phyloP scores from a whole-genome alignment of 2,329 filamentous ascomycete species.

The Aspergillus sp. region DNA sequence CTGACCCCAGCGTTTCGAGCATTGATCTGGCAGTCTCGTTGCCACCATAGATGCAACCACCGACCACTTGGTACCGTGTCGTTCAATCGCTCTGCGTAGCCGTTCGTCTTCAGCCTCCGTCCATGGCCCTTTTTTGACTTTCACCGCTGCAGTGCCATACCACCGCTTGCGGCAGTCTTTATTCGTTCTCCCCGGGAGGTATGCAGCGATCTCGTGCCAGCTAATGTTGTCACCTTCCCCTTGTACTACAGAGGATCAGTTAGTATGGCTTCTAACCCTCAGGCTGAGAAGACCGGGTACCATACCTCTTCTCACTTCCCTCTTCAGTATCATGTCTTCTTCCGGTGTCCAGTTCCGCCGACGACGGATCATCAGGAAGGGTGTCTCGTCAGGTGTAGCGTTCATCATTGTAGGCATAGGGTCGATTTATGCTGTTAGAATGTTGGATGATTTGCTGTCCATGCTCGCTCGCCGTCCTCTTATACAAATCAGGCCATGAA shows the following conservation, averaged over 20 bases:
- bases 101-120: slow-evolving; percentile 12
- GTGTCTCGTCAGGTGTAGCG: background rate
- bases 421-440: no score
- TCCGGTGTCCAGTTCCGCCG: slow-evolving; percentile 2
- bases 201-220: slow-evolving; percentile 12
- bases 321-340: background rate
- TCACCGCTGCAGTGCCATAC: slow-evolving; percentile 6
- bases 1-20: slow-evolving; percentile 8
- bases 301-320: background rate
- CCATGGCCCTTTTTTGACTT: slow-evolving; percentile 10
- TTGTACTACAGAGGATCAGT: background rate
- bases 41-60: slow-evolving; percentile 10
- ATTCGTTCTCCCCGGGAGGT: slow-evolving; percentile 9
- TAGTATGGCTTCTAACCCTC: background rate
- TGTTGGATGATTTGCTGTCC: rapidly evolving
- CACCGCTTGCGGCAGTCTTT: slow-evolving; percentile 14
- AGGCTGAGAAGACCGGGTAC: background rate
- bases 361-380: background rate
- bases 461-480: background rate
- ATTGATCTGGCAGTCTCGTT: slow-evolving; percentile 6
- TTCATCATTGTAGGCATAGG: background rate
- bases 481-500: background rate
- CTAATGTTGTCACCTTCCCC: slow-evolving; percentile 2
- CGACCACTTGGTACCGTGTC: slow-evolving; percentile 13
- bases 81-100: slow-evolving; percentile 5